These are phyloP conservation scores for Penicillium waksmanii DNA, from an alignment of 495 filamentous ascomycete genomes.

Conservation along the genomic window DNA sequence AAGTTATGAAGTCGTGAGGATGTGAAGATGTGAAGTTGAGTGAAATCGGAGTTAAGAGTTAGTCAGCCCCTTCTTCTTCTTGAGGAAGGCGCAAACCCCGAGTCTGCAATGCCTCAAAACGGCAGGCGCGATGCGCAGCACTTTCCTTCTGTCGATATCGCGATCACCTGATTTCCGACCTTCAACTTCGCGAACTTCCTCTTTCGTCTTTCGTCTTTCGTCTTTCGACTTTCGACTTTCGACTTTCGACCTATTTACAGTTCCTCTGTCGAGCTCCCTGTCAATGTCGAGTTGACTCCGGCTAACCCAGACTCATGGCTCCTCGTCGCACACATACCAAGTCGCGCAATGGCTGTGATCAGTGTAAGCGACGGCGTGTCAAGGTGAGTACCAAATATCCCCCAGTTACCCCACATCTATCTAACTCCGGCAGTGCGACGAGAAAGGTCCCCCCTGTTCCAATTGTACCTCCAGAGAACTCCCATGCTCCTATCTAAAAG, in stretches of 20 bases:
- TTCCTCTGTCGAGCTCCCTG: no score
- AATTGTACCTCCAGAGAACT: conserved; percentile 48
- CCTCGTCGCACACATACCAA: conserved; percentile 56
- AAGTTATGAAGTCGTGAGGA: background rate
- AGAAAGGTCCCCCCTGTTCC: conserved; percentile 48
- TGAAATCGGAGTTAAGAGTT: conserved; percentile 2
- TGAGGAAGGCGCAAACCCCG: background rate
- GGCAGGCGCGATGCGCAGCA: conserved; percentile 3
- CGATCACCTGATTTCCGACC: background rate
- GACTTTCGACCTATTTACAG: background rate
- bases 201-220: background rate
- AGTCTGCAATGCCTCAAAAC: conserved; percentile 6
- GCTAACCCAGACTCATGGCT: conserved; percentile 25
- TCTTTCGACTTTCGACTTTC: background rate
- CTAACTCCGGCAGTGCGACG: conserved; percentile 45
- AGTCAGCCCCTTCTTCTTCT: no score
- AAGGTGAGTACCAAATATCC: conserved; percentile 43
- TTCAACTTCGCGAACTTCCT: conserved; percentile 4
- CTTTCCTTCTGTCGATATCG: background rate
- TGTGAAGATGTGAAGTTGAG: background rate
- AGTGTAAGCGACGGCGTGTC: conserved; percentile 61
- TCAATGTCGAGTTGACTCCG: no score
- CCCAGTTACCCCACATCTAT: background rate
- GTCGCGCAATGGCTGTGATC: conserved; percentile 59
- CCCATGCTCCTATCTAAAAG: conserved; percentile 42